These are phyloP conservation scores for Neonothopanus nambi DNA, from an alignment of 1,284 basidiomycete species.

Conservation along the genomic window DNA sequence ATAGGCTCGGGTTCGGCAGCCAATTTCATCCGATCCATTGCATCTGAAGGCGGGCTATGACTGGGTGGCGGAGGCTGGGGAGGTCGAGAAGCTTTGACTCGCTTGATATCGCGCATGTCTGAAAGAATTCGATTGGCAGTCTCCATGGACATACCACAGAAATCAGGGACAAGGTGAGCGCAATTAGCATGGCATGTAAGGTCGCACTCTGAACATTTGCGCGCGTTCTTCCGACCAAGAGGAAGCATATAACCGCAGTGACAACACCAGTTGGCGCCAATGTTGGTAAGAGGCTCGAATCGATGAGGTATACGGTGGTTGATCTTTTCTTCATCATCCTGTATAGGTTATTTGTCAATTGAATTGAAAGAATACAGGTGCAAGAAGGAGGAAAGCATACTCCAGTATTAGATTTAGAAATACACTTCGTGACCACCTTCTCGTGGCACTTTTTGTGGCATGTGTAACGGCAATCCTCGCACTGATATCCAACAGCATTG, in stretches of 20 bases:
- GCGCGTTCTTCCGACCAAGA: conserved; percentile 94
- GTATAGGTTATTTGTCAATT: conserved; percentile 6
- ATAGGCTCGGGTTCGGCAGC: conserved; percentile 33
- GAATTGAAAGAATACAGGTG: background rate
- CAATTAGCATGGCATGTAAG: conserved; percentile 98
- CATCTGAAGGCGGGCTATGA: conserved; percentile 33
- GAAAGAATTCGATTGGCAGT: conserved; percentile 93
- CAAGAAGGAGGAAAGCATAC: conserved; percentile 48
- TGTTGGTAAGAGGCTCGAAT: conserved; percentile 96
- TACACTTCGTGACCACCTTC: conserved; percentile 99
- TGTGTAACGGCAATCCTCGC: conserved; percentile 98
- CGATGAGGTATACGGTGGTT: conserved; percentile 99
- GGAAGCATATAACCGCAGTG: conserved; percentile 99
- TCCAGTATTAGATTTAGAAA: conserved; percentile 93
- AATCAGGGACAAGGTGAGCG: conserved; percentile 97
- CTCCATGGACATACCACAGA: conserved; percentile 99
- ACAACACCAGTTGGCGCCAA: conserved; percentile 99
- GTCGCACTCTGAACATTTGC: conserved; percentile 94
- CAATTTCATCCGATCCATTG: conserved; percentile 54
- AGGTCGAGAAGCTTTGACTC: conserved; percentile 43
- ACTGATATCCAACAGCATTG: conserved; percentile 97
- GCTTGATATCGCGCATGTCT: conserved; percentile 85
- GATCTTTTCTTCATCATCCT: conserved; percentile 99
- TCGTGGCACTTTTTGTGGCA: conserved; percentile 99
- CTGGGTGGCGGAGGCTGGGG: conserved; percentile 21